phyloP scores from a whole-genome alignment of 257 asterid species.

The Ocimum tenuiflorum region DNA sequence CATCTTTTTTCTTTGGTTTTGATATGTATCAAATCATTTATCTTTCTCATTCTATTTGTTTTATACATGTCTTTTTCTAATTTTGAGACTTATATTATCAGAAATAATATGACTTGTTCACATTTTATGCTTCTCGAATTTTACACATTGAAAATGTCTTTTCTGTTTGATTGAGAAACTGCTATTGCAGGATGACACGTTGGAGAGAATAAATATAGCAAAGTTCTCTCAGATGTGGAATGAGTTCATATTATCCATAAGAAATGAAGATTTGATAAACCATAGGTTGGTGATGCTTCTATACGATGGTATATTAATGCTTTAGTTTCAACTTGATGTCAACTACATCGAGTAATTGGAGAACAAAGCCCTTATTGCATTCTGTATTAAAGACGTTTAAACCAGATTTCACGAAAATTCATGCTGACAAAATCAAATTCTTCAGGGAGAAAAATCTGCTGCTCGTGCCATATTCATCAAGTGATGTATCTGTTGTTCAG shows the following conservation, averaged over 20 bases:
- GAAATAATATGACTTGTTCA: background rate
- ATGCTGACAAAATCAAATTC: conserved; percentile 18
- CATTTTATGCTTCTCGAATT: background rate
- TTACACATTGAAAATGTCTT: conserved; percentile 5
- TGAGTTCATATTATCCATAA: conserved; percentile 85
- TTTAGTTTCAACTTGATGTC: conserved; percentile 4
- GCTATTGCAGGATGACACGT: conserved; percentile 56
- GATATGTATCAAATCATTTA: too few species aligned
- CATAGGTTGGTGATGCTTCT: conserved; percentile 43
- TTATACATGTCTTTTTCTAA: too few species aligned
- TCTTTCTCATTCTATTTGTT: too few species aligned
- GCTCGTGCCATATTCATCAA: conserved; percentile 86
- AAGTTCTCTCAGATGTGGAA: conserved; percentile 99
- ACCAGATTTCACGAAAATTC: background rate
- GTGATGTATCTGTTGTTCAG: conserved; percentile 85
- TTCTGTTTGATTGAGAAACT: conserved; percentile 16
- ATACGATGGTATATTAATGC: background rate
- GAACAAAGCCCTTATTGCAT: background rate
- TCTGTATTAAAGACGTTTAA: background rate
- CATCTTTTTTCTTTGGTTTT: too few species aligned
- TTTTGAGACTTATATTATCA: too few species aligned
- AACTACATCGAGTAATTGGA: background rate
- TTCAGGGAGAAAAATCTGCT: conserved; percentile 86
- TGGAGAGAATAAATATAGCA: conserved; percentile 70
- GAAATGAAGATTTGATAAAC: conserved; percentile 91